Evolutionary conservation across 176 grass and related monocot genomes (phyloP), one percentile per base, ranked within the genome.

Genomic region (Lolium rigidum): DNA sequence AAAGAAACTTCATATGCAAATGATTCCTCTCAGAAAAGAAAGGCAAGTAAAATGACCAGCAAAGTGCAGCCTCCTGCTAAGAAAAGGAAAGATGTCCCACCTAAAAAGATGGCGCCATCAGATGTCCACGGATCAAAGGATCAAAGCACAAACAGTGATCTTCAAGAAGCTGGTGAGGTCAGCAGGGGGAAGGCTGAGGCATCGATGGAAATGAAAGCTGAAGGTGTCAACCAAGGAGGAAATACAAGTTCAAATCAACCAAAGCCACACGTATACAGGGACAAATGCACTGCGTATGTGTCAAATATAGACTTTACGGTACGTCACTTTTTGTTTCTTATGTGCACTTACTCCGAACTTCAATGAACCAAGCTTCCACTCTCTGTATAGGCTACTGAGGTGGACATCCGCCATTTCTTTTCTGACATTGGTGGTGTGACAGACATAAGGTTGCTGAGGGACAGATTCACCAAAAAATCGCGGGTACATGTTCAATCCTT

Each of bases 371-470:
- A 88, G 37, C 26, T 18, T 26, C 54, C 79, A 80, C 66, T 87
- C 69, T 80, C 39, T 80, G 11, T 83, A 38, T 72, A 98, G 97
- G 92, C 94, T 82, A 96, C 87, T 56, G 97, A 99, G 66, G 85
- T 88, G 56, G 88, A 99, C 16, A 28, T 99, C 26, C 83, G 84
- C 2, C 60, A 75, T 31, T 96, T 99, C 82, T 99, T 99, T 71
- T 82, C 84, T 28, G 87, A 99, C 20, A 81, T 78, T 89, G 96
- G 96, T 83, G 97, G 94, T 37, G 82, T 86, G 54, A 85, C 87
- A 88, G 90, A 89, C 80, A 87, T 94, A 91, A 89, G 97, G 83
- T 91, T 99, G 90, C 75, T 96, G 16, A 99, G 24, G 70, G 93
- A 99, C 71, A 99, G 58, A 82, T 85, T 88, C 54, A 96, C 97